Base-by-base conservation (phyloP, 208 protist genomes). In the Strigomonas culicis region DNA sequence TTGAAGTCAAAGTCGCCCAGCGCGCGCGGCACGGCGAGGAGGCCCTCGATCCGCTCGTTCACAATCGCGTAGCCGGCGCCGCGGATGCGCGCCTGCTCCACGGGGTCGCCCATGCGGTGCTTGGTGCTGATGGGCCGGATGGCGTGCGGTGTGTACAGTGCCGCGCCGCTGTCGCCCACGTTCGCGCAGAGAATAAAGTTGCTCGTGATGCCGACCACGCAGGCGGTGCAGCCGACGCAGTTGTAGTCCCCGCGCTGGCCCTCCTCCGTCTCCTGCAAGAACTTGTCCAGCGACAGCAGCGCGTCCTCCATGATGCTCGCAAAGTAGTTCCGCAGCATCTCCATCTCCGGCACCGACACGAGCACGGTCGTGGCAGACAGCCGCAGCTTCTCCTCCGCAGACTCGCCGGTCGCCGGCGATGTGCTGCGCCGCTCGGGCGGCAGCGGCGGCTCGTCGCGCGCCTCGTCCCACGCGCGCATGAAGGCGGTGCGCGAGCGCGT, bases 1-100 rank as follows among this genome's bases (percentile, higher is more conserved):
- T 95, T 95, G 60, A 95, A 95, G 67, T 92, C 88, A 58, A 84
- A 93, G 68, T 95, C 88, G 25, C 88, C 88, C 39, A 95, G 61
- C 0, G 86, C 88, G 4, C 88, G 79, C 27, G 88, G 72, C 15
- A 95, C 88, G 41, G 86, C 82, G 25, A 92, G 73, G 39, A 89
- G 68, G 34, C 88, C 88, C 57, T 95, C 88, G 44, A 95, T 93
- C 30, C 88, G 74, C 53, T 76, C 62, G 2, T 74, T 69, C 19
- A 58, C 34, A 25, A 92, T 77, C 32, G 11, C 24, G 70, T 92
- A 92, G 19, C 85, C 83, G 1, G 85, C 88, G 6, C 73, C 84
- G 41, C 44, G 52, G 57, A 94, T 84, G 41, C 88, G 84, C 17
- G 52, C 22, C 62, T 63, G 61, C 75, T 94, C 88, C 25, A 1